phyloP scores from a whole-genome alignment of 2,329 filamentous ascomycete species.

The Fusarium nurragi region DNA sequence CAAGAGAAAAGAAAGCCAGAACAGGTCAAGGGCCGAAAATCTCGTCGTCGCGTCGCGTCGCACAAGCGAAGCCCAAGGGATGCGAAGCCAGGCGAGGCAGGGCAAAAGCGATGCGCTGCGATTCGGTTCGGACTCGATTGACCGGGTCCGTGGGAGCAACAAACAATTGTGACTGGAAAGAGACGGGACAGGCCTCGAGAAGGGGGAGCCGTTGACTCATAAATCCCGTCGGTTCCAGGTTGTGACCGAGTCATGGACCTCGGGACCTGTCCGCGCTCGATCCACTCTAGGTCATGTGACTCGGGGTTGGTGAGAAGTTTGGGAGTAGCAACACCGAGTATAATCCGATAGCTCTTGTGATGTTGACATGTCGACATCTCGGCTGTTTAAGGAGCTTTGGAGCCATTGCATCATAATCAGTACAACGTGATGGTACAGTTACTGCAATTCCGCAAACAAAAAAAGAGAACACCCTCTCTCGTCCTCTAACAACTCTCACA shows the following conservation, averaged over 20 bases:
- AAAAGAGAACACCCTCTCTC: conserved; percentile 5
- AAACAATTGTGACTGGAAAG: conserved; percentile 37
- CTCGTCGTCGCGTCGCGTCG: not conserved
- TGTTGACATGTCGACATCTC: too few relatives aligned
- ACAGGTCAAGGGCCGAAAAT: not conserved
- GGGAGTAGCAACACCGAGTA: conserved; percentile 1
- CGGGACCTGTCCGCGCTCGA: not conserved
- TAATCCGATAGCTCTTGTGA: too few relatives aligned
- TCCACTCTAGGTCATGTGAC: conserved; percentile 11
- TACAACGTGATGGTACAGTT: conserved; percentile 29
- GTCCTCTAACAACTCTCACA: not conserved
- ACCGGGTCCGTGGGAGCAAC: conserved; percentile 25
- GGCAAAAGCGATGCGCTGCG: conserved; percentile 1
- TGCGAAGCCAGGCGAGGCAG: conserved; percentile 1
- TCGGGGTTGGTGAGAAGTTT: not conserved
- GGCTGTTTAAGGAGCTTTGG: too few relatives aligned
- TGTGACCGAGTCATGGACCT: conserved; percentile 40
- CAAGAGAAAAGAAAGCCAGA: not conserved
- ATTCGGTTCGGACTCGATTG: not conserved
- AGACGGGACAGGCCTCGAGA: conserved; percentile 15
- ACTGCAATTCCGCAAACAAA: conserved; percentile 13
- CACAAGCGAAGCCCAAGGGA: not conserved
- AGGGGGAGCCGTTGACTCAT: conserved; percentile 44
- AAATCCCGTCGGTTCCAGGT: conserved; percentile 29
- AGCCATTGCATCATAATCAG: too few relatives aligned